These are phyloP conservation scores for Saccharata proteae DNA, from an alignment of 2,329 filamentous ascomycete species.

Conservation along the genomic window DNA sequence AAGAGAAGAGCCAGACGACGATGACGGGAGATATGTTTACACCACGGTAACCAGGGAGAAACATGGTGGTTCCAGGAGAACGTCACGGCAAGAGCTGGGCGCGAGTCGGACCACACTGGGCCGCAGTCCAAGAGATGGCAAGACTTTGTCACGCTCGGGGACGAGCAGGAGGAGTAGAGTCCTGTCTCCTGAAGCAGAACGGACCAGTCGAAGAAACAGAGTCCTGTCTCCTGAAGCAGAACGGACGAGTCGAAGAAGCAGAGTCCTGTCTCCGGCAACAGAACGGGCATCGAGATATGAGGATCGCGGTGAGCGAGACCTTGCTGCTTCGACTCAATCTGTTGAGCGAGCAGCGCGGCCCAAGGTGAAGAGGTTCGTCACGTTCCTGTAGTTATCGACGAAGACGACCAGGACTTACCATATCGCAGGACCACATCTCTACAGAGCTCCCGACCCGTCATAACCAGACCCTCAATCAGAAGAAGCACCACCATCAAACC, in stretches of 20 bases:
- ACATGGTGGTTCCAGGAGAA: conserved; percentile 10
- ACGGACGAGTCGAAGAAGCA: background rate
- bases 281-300: conserved; percentile 21
- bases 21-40: conserved; percentile 18
- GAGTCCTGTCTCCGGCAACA: conserved; percentile 13
- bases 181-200: too few relatives aligned
- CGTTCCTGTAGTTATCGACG: background rate
- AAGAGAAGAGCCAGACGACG: conserved; percentile 16
- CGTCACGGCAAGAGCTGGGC: too few relatives aligned
- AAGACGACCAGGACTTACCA: conserved; percentile 11
- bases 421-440: conserved; percentile 17
- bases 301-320: too few relatives aligned
- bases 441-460: conserved; percentile 19
- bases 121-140: too few relatives aligned
- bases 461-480: conserved; percentile 18
- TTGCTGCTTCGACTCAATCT: conserved; percentile 18
- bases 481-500: conserved; percentile 20
- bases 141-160: too few relatives aligned
- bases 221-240: background rate
- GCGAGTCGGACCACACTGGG: too few relatives aligned
- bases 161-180: too few relatives aligned
- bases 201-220: background rate
- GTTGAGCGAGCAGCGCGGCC: conserved; percentile 18
- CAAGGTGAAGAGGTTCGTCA: conserved; percentile 18
- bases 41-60: conserved; percentile 15